A percentile compares a stretch with the other conserved stretches of the same genome.
These are phyloP conservation scores for Platismatia glauca DNA, from an alignment of 495 filamentous ascomycete genomes.

Conservation along the genomic window DNA sequence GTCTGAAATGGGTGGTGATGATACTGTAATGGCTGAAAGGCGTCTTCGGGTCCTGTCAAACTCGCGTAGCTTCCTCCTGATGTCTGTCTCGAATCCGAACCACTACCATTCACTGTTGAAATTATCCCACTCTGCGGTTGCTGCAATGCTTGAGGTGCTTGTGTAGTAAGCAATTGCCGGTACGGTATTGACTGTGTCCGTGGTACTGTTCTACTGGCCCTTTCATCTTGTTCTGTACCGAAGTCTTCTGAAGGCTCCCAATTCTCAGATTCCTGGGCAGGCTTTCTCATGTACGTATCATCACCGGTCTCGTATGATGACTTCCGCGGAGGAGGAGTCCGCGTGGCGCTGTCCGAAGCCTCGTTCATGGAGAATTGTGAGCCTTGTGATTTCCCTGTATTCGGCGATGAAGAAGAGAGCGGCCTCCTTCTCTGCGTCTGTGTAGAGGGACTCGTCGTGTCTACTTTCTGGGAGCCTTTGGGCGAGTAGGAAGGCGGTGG, in stretches of 20 bases:
- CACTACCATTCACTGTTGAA: slow-evolving; percentile 37
- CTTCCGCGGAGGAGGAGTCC: slow-evolving; percentile 9
- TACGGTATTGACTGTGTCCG: slow-evolving; percentile 28
- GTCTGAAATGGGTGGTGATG: slow-evolving; percentile 38
- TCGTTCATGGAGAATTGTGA: slow-evolving; percentile 8
- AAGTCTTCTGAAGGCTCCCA: slow-evolving; percentile 6
- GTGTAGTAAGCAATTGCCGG: slow-evolving; percentile 29
- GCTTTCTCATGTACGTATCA: slow-evolving; percentile 19
- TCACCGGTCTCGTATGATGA: slow-evolving; percentile 19
- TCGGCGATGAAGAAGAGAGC: slow-evolving; percentile 13
- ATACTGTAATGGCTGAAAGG: slow-evolving; percentile 40
- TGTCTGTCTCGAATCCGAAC: slow-evolving; percentile 23
- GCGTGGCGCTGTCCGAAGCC: neutral
- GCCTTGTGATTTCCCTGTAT: slow-evolving; percentile 9
- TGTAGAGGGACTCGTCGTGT: slow-evolving; percentile 4
- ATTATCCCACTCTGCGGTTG: slow-evolving; percentile 36
- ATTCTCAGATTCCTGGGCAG: slow-evolving; percentile 5
- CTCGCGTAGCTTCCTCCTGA: slow-evolving; percentile 17
- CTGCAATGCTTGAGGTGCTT: slow-evolving; percentile 30
- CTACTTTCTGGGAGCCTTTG: neutral
- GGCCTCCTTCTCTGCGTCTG: slow-evolving; percentile 17
- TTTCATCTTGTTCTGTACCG: slow-evolving; percentile 4
- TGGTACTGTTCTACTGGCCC: slow-evolving; percentile 19
- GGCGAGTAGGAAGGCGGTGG: slow-evolving; percentile 10
- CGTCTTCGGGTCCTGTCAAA: neutral